phyloP scores from a whole-genome alignment of 208 protist species.

The Crithidia mellificae region DNA sequence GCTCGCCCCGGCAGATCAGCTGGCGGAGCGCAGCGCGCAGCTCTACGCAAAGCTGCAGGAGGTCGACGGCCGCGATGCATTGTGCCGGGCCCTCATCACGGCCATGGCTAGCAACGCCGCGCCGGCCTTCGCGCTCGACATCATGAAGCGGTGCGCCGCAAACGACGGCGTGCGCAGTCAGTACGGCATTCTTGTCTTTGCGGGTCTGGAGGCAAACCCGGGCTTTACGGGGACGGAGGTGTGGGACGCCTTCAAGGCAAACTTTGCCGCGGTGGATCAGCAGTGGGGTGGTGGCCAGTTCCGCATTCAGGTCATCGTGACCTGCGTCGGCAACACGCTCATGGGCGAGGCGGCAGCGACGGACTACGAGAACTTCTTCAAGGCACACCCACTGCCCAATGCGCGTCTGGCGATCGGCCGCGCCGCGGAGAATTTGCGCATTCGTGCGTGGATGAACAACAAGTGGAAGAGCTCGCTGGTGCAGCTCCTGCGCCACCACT shows the following conservation, averaged over 20 bases:
- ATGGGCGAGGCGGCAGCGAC: slow-evolving; percentile 48
- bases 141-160: slow-evolving; percentile 63
- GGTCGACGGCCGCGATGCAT: slow-evolving; percentile 73
- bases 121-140: slow-evolving; percentile 54
- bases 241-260: slow-evolving; percentile 75
- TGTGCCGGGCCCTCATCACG: slow-evolving; percentile 58
- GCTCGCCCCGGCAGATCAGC: slow-evolving; percentile 26
- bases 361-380: slow-evolving; percentile 76
- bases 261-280: slow-evolving; percentile 70
- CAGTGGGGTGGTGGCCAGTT: slow-evolving; percentile 91
- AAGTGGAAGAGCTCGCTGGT: slow-evolving; percentile 49
- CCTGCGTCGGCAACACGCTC: slow-evolving; percentile 57
- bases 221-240: slow-evolving; percentile 44
- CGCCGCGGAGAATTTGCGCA: slow-evolving; percentile 62
- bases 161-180: slow-evolving; percentile 75
- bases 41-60: slow-evolving; percentile 57
- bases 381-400: slow-evolving; percentile 68
- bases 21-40: slow-evolving; percentile 30
- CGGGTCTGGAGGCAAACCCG: slow-evolving; percentile 45
- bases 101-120: slow-evolving; percentile 61
- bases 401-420: slow-evolving; percentile 71
- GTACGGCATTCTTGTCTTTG: slow-evolving; percentile 74
- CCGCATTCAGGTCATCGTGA: slow-evolving; percentile 86
- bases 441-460: slow-evolving; percentile 60
- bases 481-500: slow-evolving; percentile 21